Evolutionary conservation across 176 grass and related monocot species (phyloP).

Genomic region (Avena eriantha): DNA sequence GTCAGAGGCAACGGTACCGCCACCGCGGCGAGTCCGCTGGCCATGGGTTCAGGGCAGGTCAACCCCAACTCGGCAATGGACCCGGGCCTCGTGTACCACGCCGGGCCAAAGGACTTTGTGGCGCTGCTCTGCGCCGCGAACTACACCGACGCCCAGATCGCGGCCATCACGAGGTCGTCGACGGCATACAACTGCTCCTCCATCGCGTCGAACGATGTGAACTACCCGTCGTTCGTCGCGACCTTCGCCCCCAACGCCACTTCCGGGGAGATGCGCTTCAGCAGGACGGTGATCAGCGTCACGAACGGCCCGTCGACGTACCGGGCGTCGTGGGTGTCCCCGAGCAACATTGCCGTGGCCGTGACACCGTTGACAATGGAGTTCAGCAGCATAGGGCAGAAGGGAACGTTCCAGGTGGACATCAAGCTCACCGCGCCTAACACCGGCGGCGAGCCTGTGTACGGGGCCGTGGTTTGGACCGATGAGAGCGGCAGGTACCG

Average conservation of each 20-base stretch:
- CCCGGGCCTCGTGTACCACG: conserved; percentile 78
- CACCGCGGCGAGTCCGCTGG: conserved; percentile 56
- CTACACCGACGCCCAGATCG: conserved; percentile 68
- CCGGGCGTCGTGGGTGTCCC: neutral
- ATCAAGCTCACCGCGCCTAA: conserved; percentile 39
- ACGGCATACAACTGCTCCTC: conserved; percentile 49
- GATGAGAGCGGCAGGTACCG: conserved; percentile 43
- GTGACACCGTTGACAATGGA: conserved; percentile 44
- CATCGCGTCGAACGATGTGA: conserved; percentile 50
- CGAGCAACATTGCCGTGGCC: conserved; percentile 33
- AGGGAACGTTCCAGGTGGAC: conserved; percentile 38
- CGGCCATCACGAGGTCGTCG: conserved; percentile 59
- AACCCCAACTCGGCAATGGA: conserved; percentile 71
- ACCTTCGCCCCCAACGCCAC: conserved; percentile 32
- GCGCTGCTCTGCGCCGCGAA: conserved; percentile 71
- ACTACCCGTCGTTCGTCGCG: conserved; percentile 62
- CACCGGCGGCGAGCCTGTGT: conserved; percentile 18
- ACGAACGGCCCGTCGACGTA: conserved; percentile 21
- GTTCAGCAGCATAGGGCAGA: conserved; percentile 44
- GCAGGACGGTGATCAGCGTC: conserved; percentile 55
- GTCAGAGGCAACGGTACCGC: neutral
- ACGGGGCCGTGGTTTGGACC: conserved; percentile 43
- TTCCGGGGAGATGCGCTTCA: conserved; percentile 37
- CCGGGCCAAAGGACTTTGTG: conserved; percentile 58
- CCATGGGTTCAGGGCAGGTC: conserved; percentile 74